phyloP scores from a whole-genome alignment of 2,329 filamentous ascomycete genomes.

The Sclerotinia sclerotiorum region DNA sequence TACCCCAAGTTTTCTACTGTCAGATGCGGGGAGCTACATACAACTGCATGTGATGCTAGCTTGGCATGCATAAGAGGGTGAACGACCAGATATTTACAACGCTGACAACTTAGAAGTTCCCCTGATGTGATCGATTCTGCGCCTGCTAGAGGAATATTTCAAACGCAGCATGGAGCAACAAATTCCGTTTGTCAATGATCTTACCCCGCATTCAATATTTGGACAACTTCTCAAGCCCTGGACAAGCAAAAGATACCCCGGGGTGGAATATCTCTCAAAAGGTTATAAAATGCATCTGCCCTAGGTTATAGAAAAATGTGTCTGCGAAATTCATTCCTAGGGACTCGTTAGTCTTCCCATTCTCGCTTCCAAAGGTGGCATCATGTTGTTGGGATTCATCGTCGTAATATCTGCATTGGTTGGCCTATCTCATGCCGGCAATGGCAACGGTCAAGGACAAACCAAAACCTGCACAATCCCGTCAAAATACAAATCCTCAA shows the following conservation, averaged over 20 bases:
- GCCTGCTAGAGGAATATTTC: constrained; percentile 2
- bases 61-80: constrained; percentile 9
- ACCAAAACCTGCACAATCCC: constrained; percentile 23
- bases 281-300: constrained; percentile 1
- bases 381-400: not conserved
- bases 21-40: constrained; percentile 17
- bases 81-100: not conserved
- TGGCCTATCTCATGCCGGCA: not conserved
- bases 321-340: not conserved
- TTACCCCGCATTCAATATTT: not conserved
- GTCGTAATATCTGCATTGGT: not conserved
- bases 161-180: constrained; percentile 10
- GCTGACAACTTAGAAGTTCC: not conserved
- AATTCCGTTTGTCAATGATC: not conserved
- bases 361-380: not conserved
- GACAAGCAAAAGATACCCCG: not conserved
- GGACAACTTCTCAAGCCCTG: no score
- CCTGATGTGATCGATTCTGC: not conserved
- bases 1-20: not conserved
- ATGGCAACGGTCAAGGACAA: not conserved
- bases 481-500: constrained; percentile 36
- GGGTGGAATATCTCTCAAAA: not conserved
- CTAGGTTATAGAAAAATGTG: no score
- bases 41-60: constrained; percentile 3
- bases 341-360: not conserved